Percentiles rank a stretch among this genome's conserved stretches.
Evolutionary conservation across 345 rosid species (phyloP).

Genomic region (Turnera subulata): DNA sequence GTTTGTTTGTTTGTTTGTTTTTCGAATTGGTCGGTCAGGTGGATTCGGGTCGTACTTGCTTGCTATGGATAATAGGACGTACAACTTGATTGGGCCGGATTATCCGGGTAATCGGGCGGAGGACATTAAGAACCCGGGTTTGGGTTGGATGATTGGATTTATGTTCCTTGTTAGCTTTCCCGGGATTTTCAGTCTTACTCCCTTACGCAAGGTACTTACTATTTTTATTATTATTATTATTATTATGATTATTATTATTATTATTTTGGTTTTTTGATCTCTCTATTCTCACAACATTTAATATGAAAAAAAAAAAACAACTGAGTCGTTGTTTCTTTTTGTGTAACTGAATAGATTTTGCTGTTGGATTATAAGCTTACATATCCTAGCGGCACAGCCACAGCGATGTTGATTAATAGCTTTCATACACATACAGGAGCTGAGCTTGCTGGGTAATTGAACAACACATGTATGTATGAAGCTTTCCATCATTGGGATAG

Average conservation of each 20-base stretch:
- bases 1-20: not conserved
- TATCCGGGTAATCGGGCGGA: not conserved
- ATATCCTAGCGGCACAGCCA: constrained; percentile 87
- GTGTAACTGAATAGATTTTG: constrained; percentile 50
- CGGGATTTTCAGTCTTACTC: constrained; percentile 78
- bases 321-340: not conserved
- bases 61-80: constrained; percentile 65
- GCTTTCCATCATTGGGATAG: too few species aligned
- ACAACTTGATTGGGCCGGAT: constrained; percentile 30
- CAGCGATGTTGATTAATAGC: constrained; percentile 78
- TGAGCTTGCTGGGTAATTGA: constrained; percentile 57
- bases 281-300: not conserved
- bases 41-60: constrained; percentile 74
- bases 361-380: constrained; percentile 65
- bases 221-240: not conserved
- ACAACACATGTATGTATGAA: too few species aligned
- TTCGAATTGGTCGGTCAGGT: not conserved
- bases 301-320: too few species aligned
- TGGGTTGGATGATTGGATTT: constrained; percentile 74
- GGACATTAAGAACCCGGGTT: constrained; percentile 46
- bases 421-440: constrained; percentile 81
- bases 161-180: constrained; percentile 85
- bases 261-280: not conserved
- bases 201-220: constrained; percentile 63
- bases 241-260: not conserved